Evolutionary conservation across 768 basidiomycete genomes (phyloP).

Genomic region (Tremella yokohamensis): DNA sequence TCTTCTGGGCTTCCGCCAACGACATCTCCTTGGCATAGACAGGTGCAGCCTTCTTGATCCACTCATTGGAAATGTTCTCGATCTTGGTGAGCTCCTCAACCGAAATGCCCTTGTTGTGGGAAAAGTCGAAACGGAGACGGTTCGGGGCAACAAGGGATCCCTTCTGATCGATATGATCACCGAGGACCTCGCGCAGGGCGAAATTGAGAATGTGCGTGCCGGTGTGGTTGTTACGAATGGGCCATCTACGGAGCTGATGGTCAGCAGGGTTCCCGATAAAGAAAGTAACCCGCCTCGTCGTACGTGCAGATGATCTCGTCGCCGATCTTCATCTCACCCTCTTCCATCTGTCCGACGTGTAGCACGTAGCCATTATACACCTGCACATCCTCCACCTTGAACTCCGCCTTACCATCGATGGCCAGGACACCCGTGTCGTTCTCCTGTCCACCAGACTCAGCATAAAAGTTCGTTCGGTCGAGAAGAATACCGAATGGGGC

Average conservation of each 20-base stretch:
- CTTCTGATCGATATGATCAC: constrained; percentile 96
- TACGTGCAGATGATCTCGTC: constrained; percentile 84
- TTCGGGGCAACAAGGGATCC: constrained; percentile 94
- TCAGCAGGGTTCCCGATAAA: not conserved
- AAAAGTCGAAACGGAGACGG: constrained; percentile 97
- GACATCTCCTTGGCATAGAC: constrained; percentile 85
- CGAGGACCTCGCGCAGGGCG: constrained; percentile 83
- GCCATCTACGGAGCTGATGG: constrained; percentile 79
- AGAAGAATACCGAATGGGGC: constrained; percentile 78
- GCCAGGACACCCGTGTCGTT: constrained; percentile 93
- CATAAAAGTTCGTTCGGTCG: constrained; percentile 92
- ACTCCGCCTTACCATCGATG: constrained; percentile 85
- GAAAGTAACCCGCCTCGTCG: constrained; percentile 66
- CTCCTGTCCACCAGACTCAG: constrained; percentile 96
- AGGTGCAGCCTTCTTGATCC: constrained; percentile 83
- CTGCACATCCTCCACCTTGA: constrained; percentile 90
- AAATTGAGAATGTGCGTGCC: constrained; percentile 98
- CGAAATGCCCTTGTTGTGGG: constrained; percentile 85
- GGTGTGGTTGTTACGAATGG: constrained; percentile 94
- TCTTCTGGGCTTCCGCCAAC: constrained; percentile 71
- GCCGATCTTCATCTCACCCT: constrained; percentile 73
- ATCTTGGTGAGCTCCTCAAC: constrained; percentile 73
- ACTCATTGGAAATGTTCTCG: constrained; percentile 75
- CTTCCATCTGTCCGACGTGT: constrained; percentile 85
- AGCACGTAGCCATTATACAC: constrained; percentile 92